Evolutionary conservation across 345 rosid genomes (phyloP).

Genomic region (Salix suchowensis): DNA sequence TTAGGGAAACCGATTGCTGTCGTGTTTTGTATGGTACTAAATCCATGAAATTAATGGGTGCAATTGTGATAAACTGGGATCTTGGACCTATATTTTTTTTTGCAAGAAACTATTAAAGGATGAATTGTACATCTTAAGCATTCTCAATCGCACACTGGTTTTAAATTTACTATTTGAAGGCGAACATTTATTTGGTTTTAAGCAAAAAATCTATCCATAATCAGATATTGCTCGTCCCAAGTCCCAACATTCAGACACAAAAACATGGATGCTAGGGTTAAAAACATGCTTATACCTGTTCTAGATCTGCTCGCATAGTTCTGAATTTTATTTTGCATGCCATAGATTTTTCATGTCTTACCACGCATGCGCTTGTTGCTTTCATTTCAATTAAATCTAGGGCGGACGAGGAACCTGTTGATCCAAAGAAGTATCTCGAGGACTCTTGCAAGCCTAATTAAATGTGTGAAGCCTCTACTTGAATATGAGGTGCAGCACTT

Average conservation of each 20-base stretch:
- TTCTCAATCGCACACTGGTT: neutral
- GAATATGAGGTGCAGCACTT: constrained; percentile 42
- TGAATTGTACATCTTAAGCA: neutral
- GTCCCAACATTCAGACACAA: neutral
- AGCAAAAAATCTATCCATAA: neutral
- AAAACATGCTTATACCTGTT: neutral
- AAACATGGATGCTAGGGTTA: neutral
- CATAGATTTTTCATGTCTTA: neutral
- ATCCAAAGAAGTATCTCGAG: constrained; percentile 54
- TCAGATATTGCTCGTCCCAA: neutral
- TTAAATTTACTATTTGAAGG: neutral
- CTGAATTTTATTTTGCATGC: neutral
- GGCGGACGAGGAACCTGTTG: constrained; percentile 69
- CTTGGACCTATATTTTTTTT: neutral
- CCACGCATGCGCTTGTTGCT: neutral
- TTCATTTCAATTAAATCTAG: constrained; percentile 16
- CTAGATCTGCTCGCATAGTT: neutral
- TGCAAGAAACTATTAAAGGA: neutral
- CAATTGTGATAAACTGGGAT: neutral
- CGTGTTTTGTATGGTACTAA: neutral
- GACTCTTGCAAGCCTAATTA: constrained; percentile 63
- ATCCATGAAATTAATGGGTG: neutral
- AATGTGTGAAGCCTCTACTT: constrained; percentile 52
- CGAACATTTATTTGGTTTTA: neutral
- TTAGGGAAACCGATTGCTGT: neutral